Conservation (phyloP, 164 flowering plant genomes). For the Euptelea pleiosperma region DNA sequence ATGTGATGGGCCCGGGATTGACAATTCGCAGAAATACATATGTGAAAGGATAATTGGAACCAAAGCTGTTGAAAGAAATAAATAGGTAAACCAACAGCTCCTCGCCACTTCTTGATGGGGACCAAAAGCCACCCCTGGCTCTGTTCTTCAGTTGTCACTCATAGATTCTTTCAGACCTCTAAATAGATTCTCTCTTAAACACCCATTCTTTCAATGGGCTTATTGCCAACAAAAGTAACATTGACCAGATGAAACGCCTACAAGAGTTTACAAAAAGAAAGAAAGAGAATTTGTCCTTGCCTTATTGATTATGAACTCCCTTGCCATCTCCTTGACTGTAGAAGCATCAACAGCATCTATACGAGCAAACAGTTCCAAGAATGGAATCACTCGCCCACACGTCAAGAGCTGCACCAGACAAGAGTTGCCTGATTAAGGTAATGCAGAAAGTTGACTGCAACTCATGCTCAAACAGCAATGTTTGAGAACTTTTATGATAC, state of each 20-base stretch:
- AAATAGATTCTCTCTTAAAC: neutral
- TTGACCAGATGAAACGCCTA: no score
- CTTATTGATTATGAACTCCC: constrained; percentile 62
- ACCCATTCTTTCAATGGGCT: no score
- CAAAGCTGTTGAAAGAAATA: no score
- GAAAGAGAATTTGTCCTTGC: constrained; percentile 23
- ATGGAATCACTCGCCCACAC: constrained; percentile 73
- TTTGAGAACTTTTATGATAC: no score
- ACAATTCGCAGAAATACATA: no score
- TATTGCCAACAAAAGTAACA: no score
- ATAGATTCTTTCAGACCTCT: neutral
- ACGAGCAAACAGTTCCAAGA: constrained; percentile 72
- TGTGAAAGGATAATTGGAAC: no score
- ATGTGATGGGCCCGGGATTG: no score
- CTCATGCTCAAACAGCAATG: neutral
- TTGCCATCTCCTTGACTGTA: constrained; percentile 69
- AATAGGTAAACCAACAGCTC: no score
- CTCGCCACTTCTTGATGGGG: no score
- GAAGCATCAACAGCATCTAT: constrained; percentile 86
- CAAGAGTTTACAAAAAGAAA: neutral
- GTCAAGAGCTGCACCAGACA: constrained; percentile 63
- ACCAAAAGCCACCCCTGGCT: no score
- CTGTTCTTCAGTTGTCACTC: no score
- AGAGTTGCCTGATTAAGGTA: neutral
- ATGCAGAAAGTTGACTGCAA: neutral